Evolutionary conservation across 2,329 filamentous ascomycete genomes (phyloP).

Genomic region (Aureobasidium leucospermi): DNA sequence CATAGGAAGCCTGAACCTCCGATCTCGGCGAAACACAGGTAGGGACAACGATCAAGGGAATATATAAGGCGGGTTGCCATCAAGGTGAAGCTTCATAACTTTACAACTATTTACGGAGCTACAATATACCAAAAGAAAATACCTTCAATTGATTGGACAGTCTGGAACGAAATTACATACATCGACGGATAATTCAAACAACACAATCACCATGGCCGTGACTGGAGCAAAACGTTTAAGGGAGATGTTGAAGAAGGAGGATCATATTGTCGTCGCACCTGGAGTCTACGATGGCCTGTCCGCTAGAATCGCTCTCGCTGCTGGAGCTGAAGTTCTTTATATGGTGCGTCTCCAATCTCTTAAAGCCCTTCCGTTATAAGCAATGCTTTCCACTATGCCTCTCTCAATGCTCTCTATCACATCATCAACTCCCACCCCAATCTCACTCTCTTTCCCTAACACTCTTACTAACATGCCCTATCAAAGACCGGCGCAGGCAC

Average conservation of each 20-base stretch:
- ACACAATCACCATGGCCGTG: background rate
- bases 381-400: no score
- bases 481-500: conserved; percentile 53
- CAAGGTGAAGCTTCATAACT: background rate
- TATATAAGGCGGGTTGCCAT: no score
- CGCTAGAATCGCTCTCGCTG: conserved; percentile 53
- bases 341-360: conserved; percentile 45
- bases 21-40: no score
- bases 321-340: conserved; percentile 60
- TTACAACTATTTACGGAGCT: background rate
- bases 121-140: background rate
- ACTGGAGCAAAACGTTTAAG: conserved; percentile 15
- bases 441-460: background rate
- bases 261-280: conserved; percentile 49
- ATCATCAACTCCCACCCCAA: background rate
- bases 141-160: background rate
- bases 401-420: no score
- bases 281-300: conserved; percentile 64
- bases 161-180: background rate
- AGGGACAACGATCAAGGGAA: no score
- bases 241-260: conserved; percentile 17
- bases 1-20: background rate
- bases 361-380: no score
- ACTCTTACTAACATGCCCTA: background rate
- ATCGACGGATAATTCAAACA: background rate